These are phyloP conservation scores for Hericium rajendrae DNA, from an alignment of 768 basidiomycete genomes.

Conservation along the genomic window DNA sequence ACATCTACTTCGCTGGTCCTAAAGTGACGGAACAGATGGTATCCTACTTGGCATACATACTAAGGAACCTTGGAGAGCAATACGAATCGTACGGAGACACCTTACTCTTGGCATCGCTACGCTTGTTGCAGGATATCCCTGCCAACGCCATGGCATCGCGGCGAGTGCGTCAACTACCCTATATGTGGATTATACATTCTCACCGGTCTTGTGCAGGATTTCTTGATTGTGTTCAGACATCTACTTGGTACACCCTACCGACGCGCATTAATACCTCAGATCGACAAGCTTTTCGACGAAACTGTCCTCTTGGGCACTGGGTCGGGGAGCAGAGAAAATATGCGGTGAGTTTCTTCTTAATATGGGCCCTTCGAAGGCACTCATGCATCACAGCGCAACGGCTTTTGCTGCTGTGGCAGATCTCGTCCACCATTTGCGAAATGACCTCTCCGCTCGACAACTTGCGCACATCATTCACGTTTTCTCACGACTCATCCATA, in stretches of 20 bases:
- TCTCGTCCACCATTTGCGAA: conserved; percentile 83
- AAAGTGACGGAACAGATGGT: conserved; percentile 52
- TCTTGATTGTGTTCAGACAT: conserved; percentile 89
- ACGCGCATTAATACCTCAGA: conserved; percentile 65
- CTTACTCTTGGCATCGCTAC: conserved; percentile 68
- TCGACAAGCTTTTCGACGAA: conserved; percentile 89
- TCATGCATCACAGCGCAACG: conserved; percentile 40
- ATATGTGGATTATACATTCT: not conserved
- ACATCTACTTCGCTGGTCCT: not conserved
- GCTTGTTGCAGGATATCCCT: conserved; percentile 92
- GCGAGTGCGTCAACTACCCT: conserved; percentile 43
- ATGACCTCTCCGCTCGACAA: conserved; percentile 69
- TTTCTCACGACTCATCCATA: conserved; percentile 85
- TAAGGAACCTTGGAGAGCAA: conserved; percentile 56
- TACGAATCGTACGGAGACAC: conserved; percentile 71
- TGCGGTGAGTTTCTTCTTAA: conserved; percentile 41
- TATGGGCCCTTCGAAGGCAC: not conserved
- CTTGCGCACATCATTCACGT: conserved; percentile 70
- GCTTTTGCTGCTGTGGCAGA: conserved; percentile 89
- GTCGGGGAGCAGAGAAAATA: conserved; percentile 75
- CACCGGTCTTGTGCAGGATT: conserved; percentile 45
- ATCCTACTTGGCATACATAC: conserved; percentile 85
- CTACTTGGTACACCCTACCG: conserved; percentile 73
- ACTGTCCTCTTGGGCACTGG: conserved; percentile 79
- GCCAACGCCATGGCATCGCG: conserved; percentile 72